Percentiles rank a stretch among this genome's conserved stretches.
Conservation (phyloP, 2,329 filamentous ascomycete genomes). For the Cladophialophora psammophila region DNA sequence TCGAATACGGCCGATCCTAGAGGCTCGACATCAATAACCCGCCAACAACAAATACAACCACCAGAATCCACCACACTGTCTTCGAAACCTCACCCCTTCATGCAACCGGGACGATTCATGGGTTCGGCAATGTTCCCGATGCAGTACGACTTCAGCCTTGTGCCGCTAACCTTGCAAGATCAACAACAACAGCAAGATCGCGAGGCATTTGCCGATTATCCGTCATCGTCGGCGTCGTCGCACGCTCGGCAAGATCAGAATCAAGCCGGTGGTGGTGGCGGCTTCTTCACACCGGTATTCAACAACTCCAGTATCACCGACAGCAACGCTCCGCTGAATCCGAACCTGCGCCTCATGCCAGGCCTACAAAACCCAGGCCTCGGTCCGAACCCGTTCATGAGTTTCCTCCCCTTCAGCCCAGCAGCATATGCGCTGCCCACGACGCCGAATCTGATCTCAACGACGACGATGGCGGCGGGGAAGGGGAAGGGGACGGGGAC, state of each 20-base stretch:
- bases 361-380: constrained; percentile 14
- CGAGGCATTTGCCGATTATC: background rate
- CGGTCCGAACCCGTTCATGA: constrained; percentile 15
- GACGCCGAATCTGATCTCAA: background rate
- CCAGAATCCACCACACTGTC: background rate
- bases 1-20: background rate
- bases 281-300: background rate
- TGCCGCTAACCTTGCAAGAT: constrained; percentile 15
- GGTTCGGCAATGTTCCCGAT: constrained; percentile 21
- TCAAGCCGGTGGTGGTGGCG: background rate
- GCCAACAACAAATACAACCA: background rate
- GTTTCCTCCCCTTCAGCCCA: constrained; percentile 21
- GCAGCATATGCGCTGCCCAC: background rate
- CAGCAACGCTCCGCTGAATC: background rate
- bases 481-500: background rate
- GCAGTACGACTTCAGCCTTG: constrained; percentile 25
- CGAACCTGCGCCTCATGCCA: constrained; percentile 14
- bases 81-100: background rate
- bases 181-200: background rate
- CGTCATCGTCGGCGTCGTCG: background rate
- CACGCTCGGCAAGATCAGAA: background rate
- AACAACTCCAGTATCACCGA: background rate
- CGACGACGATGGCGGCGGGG: background rate
- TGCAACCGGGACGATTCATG: constrained; percentile 5
- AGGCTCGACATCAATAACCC: background rate